Evolutionary conservation across 257 asterid genomes (phyloP), one percentile per base, ranked within the genome.

Genomic region (Knoxia roxburghii): DNA sequence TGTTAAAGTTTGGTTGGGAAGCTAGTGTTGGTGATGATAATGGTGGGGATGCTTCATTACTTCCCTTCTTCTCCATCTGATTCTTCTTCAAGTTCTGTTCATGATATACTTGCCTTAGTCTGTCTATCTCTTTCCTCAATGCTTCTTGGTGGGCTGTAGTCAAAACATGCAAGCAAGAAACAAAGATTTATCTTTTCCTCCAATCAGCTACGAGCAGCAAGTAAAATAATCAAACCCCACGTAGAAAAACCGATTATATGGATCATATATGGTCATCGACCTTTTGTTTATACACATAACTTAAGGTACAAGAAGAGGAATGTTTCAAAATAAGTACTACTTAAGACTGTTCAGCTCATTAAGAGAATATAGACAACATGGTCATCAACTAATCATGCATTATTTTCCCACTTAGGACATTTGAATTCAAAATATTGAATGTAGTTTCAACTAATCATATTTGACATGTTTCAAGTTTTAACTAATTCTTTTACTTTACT

Each of bases 61-160:
- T 9, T 3, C 41, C 41, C 4, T 9, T 9, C 4, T 37, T 37
- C 6, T 37, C 41, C 4, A 3, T 37, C 41, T 37, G 4, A 37
- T 65, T 81, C 71, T 80, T 83, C 85, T 77, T 76, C 82, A 85
- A 76, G 70, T 73, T 87, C 53, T 91, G 98, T 10, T 91, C 83
- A 65, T 85, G 85, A 78, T 85, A 91, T 27, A 89, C 64, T 45
- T 75, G 83, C 66, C 96, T 80, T 49, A 91, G 75, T 69, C 95
- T 80, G 77, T 89, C 98, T 30, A 89, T 87, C 84, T 91, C 98
- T 75, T 81, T 87, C 80, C 80, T 91, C 79, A 91, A 32, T 55
- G 98, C 95, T 69, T 89, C 96, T 80, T 91, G 96, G 76, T 90
- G 98, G 21, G 98, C 98, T 91, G 76, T 20, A 14, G 24, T 41